Percentiles rank a stretch among this genome's conserved stretches.
Conservation (phyloP, 2,329 filamentous ascomycete genomes). For the Clonostachys rosea region DNA sequence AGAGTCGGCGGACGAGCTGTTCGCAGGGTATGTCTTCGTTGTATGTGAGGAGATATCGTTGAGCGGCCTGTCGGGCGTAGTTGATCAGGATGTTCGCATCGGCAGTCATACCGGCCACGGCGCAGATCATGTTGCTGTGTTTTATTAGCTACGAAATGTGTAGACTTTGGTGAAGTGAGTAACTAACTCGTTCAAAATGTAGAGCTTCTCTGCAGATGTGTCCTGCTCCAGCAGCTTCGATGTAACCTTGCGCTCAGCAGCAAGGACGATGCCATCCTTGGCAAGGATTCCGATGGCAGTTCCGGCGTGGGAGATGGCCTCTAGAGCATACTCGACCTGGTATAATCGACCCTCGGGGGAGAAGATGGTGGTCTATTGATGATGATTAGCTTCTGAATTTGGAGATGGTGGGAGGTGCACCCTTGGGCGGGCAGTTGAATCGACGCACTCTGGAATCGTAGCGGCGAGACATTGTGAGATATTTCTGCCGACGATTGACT, state of each 20-base stretch:
- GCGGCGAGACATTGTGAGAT: constrained; percentile 78
- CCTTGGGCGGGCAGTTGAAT: constrained; percentile 9
- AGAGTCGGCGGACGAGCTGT: constrained; percentile 92
- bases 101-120: constrained; percentile 97
- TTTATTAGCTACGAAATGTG: constrained; percentile 1
- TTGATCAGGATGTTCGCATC: constrained; percentile 99
- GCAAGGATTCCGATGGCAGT: constrained; percentile 95
- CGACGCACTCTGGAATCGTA: constrained; percentile 89
- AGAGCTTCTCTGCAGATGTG: constrained; percentile 99
- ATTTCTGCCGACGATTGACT: background rate
- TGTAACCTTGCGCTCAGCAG: constrained; percentile 97
- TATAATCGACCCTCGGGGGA: constrained; percentile 97
- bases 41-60: constrained; percentile 97
- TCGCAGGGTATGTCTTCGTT: constrained; percentile 99
- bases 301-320: constrained; percentile 97
- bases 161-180: background rate
- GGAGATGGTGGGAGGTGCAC: background rate
- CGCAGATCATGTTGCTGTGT: constrained; percentile 98
- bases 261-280: constrained; percentile 96
- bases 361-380: constrained; percentile 91
- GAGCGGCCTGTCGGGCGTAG: constrained; percentile 94
- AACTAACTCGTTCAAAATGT: constrained; percentile 93
- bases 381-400: background rate
- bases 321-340: constrained; percentile 98
- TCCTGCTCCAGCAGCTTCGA: constrained; percentile 99